Base-by-base conservation (phyloP, 805 yeast genomes). In the Citeromyces nyonsensis region DNA sequence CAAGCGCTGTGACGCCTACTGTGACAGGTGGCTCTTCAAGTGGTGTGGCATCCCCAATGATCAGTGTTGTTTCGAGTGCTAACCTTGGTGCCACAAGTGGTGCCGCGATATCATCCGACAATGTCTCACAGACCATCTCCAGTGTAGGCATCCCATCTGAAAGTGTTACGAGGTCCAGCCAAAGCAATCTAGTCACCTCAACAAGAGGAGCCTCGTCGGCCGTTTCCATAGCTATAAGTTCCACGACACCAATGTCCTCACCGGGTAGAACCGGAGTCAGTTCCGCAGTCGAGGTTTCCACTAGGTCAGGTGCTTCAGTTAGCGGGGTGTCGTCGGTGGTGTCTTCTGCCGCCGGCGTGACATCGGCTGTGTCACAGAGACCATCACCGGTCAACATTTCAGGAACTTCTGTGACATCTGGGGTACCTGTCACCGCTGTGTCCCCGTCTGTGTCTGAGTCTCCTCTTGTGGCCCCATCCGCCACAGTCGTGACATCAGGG, bases 381-480 rank as follows among this genome's bases (percentile, higher is more conserved):
- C 28, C 28, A 5, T 12, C 28, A 26, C 7, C 7, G 15, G 28
- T 7, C 28, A 5, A 5, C 7, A 5, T 7, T 26, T 12, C 28
- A 12, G 14, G 15, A 7, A 12, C 28, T 5, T 26, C 15, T 26
- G 28, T 7, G 28, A 26, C 28, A 5, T 26, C 28, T 12, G 28
- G 6, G 5, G 15, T 14, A 12, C 15, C 28, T 12, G 15, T 14
- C 6, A 14, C 15, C 28, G 5, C 14, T 13, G 14, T 13, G 6
- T 5, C 8, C 15, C 11, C n/a, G 15, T 28, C 25, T 10, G 26
- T 29, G n/a, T 20, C 34, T 6, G 10, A 26, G 3, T 5, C 22
- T 18, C n/a, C n/a, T n/a, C n/a, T n/a, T n/a, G n/a, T n/a, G n/a
- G 15, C 31, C 3, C 30, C 34, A 22, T 11, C 30, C 5, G 24